phyloP scores from a whole-genome alignment of 2,329 filamentous ascomycete genomes.

The Graphilbum ipis-grandicollis region DNA sequence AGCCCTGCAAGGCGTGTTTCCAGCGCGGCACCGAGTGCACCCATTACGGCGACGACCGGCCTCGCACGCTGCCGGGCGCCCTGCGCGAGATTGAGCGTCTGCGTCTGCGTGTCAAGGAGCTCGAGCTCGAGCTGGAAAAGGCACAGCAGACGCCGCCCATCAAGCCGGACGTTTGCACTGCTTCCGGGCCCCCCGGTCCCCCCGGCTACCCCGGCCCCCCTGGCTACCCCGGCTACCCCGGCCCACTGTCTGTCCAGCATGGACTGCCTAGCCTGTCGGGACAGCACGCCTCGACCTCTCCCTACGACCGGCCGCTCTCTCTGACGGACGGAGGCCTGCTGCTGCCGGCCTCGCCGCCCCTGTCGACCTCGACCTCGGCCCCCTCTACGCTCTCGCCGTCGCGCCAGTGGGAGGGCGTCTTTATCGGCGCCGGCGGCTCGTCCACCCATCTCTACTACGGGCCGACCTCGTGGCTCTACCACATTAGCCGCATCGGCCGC shows the following conservation, averaged over 20 bases:
- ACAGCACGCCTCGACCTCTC: too few relatives aligned
- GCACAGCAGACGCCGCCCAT: too few relatives aligned
- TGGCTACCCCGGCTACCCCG: too few relatives aligned
- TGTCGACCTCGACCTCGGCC: not conserved
- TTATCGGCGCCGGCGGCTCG: slow-evolving; percentile 17
- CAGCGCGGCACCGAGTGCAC: slow-evolving; percentile 16
- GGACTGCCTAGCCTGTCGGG: too few relatives aligned
- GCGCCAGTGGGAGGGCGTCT: slow-evolving; percentile 16
- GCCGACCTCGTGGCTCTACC: slow-evolving; percentile 25
- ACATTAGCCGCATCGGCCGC: slow-evolving; percentile 21
- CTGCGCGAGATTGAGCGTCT: not conserved
- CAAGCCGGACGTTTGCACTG: too few relatives aligned
- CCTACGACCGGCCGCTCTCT: too few relatives aligned
- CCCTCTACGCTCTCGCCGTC: not conserved
- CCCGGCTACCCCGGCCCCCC: too few relatives aligned
- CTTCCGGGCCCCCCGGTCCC: too few relatives aligned
- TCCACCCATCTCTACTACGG: slow-evolving; percentile 24
- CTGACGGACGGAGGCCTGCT: too few relatives aligned
- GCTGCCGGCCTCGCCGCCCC: not conserved
- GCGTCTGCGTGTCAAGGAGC: not conserved
- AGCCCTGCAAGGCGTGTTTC: slow-evolving; percentile 19
- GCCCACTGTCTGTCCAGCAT: too few relatives aligned
- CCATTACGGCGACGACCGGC: slow-evolving; percentile 11
- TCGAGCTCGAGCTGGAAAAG: not conserved
- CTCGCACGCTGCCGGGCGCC: slow-evolving; percentile 3